Conservation (phyloP, 257 asterid species). For the Fraxinus cuspidata region DNA sequence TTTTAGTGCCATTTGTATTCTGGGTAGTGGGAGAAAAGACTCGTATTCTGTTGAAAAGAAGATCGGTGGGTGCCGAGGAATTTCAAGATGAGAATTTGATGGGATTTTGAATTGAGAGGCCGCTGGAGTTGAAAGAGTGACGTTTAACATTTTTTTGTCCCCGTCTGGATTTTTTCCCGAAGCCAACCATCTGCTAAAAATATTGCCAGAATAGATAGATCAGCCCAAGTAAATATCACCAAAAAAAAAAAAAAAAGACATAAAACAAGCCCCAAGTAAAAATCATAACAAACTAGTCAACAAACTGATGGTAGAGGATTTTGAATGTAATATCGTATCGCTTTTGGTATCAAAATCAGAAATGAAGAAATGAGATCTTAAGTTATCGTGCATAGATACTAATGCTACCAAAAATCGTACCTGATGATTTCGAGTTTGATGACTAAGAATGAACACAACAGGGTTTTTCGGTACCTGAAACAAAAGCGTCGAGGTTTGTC, state of each 20-base stretch:
- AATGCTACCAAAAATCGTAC: too few species aligned
- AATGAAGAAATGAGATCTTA: neutral
- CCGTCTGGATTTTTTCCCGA: conserved; percentile 49
- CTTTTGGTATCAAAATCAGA: neutral
- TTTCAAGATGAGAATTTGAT: conserved; percentile 33
- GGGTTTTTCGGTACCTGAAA: too few species aligned
- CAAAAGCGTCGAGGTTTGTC: too few species aligned
- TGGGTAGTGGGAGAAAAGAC: conserved; percentile 22
- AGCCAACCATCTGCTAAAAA: neutral
- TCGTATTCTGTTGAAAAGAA: conserved; percentile 27
- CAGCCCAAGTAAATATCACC: neutral
- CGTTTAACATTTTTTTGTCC: conserved; percentile 54
- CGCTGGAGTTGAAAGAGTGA: conserved; percentile 41
- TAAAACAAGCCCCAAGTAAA: too few species aligned
- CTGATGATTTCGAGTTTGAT: too few species aligned
- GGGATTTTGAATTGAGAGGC: conserved; percentile 45
- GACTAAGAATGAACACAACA: too few species aligned
- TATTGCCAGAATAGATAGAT: neutral
- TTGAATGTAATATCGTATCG: neutral
- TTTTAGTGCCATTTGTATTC: conserved; percentile 23
- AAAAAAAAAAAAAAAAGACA: too few species aligned
- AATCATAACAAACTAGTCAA: neutral
- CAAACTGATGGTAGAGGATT: neutral
- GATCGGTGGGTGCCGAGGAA: conserved; percentile 29
- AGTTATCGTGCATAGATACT: neutral